These are phyloP conservation scores for Pinguiococcus pyrenoidosus DNA, from an alignment of 108 stramenopile species.

Conservation along the genomic window DNA sequence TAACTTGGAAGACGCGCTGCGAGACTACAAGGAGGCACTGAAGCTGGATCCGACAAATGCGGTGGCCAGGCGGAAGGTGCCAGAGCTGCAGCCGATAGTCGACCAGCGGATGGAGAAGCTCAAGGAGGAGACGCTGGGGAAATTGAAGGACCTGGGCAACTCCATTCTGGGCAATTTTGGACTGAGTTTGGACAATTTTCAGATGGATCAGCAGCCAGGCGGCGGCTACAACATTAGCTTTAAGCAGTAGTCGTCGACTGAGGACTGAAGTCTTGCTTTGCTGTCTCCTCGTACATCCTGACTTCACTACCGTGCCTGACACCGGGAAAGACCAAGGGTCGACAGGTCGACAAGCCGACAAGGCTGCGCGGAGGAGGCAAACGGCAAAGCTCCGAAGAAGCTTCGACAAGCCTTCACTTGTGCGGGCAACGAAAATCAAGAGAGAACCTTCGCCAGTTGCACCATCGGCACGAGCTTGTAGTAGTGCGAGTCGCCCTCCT, in stretches of 20 bases:
- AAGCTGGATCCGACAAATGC: constrained; percentile 53
- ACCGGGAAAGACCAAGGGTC: too few species aligned
- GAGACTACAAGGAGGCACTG: constrained; percentile 53
- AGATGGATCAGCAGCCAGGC: constrained; percentile 81
- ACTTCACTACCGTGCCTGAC: too few species aligned
- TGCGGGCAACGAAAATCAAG: too few species aligned
- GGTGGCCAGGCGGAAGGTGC: constrained; percentile 35
- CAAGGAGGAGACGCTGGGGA: constrained; percentile 75
- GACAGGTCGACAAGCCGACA: too few species aligned
- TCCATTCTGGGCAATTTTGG: constrained; percentile 83
- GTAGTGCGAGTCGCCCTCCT: too few species aligned
- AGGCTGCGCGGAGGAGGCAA: too few species aligned
- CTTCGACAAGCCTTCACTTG: too few species aligned
- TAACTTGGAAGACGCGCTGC: constrained; percentile 30
- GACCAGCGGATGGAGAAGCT: constrained; percentile 71
- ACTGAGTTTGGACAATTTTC: constrained; percentile 84
- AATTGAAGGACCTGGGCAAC: constrained; percentile 96
- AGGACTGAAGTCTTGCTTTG: neutral
- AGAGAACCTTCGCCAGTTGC: too few species aligned
- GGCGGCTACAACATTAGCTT: constrained; percentile 64
- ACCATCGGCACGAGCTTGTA: too few species aligned
- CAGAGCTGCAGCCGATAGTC: constrained; percentile 50
- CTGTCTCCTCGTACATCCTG: too few species aligned
- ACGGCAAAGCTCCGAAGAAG: too few species aligned
- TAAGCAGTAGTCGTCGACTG: constrained; percentile 34